Conservation (phyloP, 768 basidiomycete genomes). For the Cystoderma amianthinum region DNA sequence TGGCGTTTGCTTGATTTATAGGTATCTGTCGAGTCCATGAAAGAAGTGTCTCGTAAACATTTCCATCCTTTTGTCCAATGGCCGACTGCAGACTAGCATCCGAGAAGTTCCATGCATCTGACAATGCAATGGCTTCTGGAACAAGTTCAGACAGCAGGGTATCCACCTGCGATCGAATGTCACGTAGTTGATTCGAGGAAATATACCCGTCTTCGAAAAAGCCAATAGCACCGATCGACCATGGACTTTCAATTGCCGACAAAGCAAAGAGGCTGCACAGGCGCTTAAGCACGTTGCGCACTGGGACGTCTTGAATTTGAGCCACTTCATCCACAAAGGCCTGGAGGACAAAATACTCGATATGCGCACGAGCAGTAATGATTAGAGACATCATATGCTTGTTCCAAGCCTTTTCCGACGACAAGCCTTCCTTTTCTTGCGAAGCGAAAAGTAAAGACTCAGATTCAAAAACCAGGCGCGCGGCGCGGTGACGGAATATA, state of each 20-base stretch:
- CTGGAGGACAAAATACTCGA: constrained; percentile 13
- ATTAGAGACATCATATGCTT: constrained; percentile 16
- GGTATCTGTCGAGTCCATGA: constrained; percentile 17
- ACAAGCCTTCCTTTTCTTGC: constrained; percentile 3
- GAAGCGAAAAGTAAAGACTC: constrained; percentile 7
- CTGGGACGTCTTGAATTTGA: constrained; percentile 2
- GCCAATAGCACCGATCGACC: constrained; percentile 10
- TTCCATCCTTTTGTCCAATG: constrained; percentile 15
- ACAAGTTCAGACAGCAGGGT: constrained; percentile 6
- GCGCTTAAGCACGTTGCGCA: constrained; percentile 8
- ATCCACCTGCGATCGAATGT: constrained; percentile 8
- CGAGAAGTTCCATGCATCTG: constrained; percentile 18
- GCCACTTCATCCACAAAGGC: constrained; percentile 11
- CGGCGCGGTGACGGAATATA: constrained; percentile 15
- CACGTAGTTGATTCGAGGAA: constrained; percentile 7
- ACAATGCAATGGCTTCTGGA: constrained; percentile 15
- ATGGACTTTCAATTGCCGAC: constrained; percentile 14
- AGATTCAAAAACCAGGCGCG: constrained; percentile 10
- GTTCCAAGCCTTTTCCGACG: constrained; percentile 15
- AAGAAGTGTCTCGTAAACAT: constrained; percentile 15
- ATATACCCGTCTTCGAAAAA: constrained; percentile 16
- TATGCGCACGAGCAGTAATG: constrained; percentile 15
- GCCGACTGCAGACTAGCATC: constrained; percentile 15
- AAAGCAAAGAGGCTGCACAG: constrained; percentile 16
- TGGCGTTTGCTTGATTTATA: constrained; percentile 7